Conservation (phyloP, 2,329 filamentous ascomycete genomes). For the Sporothrix luriei region DNA sequence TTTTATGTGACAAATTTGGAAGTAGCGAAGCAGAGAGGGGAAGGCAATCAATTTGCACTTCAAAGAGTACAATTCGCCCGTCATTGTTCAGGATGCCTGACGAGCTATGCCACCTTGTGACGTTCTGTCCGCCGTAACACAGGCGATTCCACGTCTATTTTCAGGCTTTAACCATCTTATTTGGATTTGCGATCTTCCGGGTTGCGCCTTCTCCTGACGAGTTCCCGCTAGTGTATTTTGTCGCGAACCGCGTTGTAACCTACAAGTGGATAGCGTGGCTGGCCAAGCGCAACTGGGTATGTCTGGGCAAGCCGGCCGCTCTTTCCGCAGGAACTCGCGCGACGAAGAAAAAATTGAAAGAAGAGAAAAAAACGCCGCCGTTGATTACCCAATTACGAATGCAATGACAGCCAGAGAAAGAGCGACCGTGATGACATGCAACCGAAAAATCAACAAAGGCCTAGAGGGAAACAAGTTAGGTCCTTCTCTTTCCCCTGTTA, state of each 20-base stretch:
- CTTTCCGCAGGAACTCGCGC: constrained; percentile 32
- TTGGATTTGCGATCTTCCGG: background rate
- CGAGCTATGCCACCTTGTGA: background rate
- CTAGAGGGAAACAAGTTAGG: background rate
- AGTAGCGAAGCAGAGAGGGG: background rate
- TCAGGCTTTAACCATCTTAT: no score
- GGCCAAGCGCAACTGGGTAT: constrained; percentile 20
- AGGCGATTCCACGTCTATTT: no score
- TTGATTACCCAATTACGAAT: background rate
- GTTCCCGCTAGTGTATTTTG: constrained; percentile 28
- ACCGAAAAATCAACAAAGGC: background rate
- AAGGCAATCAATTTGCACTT: no score
- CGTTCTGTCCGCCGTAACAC: background rate
- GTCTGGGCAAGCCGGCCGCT: constrained; percentile 26
- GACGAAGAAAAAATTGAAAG: background rate
- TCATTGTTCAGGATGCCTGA: background rate
- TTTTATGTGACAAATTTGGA: background rate
- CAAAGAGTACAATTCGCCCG: background rate
- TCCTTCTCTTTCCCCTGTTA: background rate
- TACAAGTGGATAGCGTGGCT: constrained; percentile 30
- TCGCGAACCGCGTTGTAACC: constrained; percentile 35
- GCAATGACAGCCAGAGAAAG: constrained; percentile 10
- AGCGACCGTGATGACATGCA: constrained; percentile 6
- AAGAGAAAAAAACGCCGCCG: constrained; percentile 1
- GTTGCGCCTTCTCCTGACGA: constrained; percentile 13